Evolutionary conservation across 2,329 filamentous ascomycete species (phyloP).

Genomic region (Podosphaera aphanis): DNA sequence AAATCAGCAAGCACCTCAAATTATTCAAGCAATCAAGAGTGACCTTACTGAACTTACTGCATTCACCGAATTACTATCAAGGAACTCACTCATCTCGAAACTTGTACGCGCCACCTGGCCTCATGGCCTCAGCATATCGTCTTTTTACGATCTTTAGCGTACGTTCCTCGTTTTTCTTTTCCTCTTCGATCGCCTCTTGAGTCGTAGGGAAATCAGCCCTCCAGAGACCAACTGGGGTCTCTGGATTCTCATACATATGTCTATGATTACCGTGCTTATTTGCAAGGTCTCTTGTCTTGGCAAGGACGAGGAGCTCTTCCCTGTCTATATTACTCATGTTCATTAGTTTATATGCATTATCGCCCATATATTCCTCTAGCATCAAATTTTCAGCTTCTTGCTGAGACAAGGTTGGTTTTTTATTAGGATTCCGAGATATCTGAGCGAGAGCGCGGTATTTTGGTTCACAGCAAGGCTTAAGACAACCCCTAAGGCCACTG

Average conservation of each 20-base stretch:
- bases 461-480: slow-evolving; percentile 29
- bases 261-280: slow-evolving; percentile 58
- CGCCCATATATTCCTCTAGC: slow-evolving; percentile 31
- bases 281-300: slow-evolving; percentile 48
- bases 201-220: slow-evolving; percentile 70
- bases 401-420: slow-evolving; percentile 9
- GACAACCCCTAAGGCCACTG: slow-evolving; percentile 37
- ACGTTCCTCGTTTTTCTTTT: slow-evolving; percentile 36
- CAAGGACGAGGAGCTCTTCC: slow-evolving; percentile 46
- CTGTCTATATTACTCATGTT: slow-evolving; percentile 36
- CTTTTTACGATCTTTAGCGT: slow-evolving; percentile 44
- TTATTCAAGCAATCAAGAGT: no score
- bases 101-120: slow-evolving; percentile 49
- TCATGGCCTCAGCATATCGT: slow-evolving; percentile 62
- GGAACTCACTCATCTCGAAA: slow-evolving; percentile 47
- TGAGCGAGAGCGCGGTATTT: slow-evolving; percentile 14
- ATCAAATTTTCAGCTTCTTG: slow-evolving; percentile 23
- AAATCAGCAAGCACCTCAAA: no score
- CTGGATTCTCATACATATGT: slow-evolving; percentile 44
- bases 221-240: slow-evolving; percentile 77
- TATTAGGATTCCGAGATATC: slow-evolving; percentile 6
- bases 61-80: not conserved
- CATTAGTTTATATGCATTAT: slow-evolving; percentile 31
- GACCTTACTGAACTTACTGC: not conserved
- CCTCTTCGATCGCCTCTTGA: slow-evolving; percentile 49